These are phyloP conservation scores for Phyllosticta capitalensis DNA, from an alignment of 2,329 filamentous ascomycete genomes.

Conservation along the genomic window DNA sequence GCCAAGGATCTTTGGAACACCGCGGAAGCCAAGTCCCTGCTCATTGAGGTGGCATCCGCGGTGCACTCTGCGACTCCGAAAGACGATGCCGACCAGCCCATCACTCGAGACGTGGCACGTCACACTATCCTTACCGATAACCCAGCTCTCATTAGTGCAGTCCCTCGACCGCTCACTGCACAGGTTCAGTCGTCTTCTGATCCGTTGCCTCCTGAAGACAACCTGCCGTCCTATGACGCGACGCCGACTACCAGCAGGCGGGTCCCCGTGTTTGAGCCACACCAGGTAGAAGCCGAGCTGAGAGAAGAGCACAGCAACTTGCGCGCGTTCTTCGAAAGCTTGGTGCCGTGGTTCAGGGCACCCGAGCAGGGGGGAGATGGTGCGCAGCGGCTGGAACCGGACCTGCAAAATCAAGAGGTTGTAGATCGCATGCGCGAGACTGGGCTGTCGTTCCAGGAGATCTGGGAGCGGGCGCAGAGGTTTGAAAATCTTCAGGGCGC, in stretches of 20 bases:
- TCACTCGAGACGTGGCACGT: constrained; percentile 53
- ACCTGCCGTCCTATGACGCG: constrained; percentile 19
- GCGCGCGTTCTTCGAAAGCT: constrained; percentile 11
- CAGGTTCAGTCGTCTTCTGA: constrained; percentile 59
- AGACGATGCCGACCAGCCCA: constrained; percentile 28
- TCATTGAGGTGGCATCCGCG: constrained; percentile 59
- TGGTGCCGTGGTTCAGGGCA: constrained; percentile 12
- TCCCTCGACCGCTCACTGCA: constrained; percentile 55
- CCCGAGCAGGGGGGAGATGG: background rate
- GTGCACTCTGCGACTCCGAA: constrained; percentile 32
- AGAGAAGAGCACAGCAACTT: constrained; percentile 11
- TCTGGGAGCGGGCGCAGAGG: constrained; percentile 18
- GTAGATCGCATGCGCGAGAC: constrained; percentile 10
- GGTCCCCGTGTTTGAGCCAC: background rate
- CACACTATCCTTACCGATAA: constrained; percentile 72
- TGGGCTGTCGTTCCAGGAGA: constrained; percentile 14
- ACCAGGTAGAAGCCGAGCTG: constrained; percentile 2
- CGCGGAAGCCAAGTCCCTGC: constrained; percentile 56
- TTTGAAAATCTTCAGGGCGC: constrained; percentile 19
- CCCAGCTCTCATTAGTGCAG: constrained; percentile 57
- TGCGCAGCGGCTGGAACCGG: background rate
- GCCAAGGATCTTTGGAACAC: constrained; percentile 83
- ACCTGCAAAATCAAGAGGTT: constrained; percentile 11
- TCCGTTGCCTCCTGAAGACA: constrained; percentile 61
- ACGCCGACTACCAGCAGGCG: background rate